Conservation (phyloP, 2,329 filamentous ascomycete species). For the Sclerotinia glacialis region DNA sequence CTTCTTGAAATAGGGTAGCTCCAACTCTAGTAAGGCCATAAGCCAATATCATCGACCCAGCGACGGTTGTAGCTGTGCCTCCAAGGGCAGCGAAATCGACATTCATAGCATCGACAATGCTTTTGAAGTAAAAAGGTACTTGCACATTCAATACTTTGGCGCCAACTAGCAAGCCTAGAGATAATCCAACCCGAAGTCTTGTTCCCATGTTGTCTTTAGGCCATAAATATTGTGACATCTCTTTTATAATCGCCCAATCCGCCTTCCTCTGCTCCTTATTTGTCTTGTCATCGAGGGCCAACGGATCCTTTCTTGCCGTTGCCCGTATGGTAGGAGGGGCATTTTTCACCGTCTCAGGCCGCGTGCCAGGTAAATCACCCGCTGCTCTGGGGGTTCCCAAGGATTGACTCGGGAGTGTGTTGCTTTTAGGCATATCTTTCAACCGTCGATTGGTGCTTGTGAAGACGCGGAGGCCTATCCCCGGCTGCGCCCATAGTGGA, state of each 20-base stretch:
- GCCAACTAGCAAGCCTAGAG: slow-evolving; percentile 78
- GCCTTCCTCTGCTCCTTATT: slow-evolving; percentile 90
- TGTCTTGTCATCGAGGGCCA: slow-evolving; percentile 64
- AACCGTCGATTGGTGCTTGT: slow-evolving; percentile 32
- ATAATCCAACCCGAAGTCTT: slow-evolving; percentile 78
- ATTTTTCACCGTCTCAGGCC: slow-evolving; percentile 32
- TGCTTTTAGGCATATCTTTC: slow-evolving; percentile 31
- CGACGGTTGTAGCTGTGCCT: slow-evolving; percentile 85
- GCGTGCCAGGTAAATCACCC: slow-evolving; percentile 30
- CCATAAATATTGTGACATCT: slow-evolving; percentile 96
- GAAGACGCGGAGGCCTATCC: slow-evolving; percentile 35
- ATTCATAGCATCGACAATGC: slow-evolving; percentile 96
- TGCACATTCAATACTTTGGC: slow-evolving; percentile 97
- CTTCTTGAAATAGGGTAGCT: slow-evolving; percentile 84
- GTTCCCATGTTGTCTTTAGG: slow-evolving; percentile 83
- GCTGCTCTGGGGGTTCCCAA: slow-evolving; percentile 28
- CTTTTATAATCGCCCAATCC: slow-evolving; percentile 97
- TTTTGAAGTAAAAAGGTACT: slow-evolving; percentile 99
- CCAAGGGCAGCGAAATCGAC: slow-evolving; percentile 82
- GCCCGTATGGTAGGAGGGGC: slow-evolving; percentile 26
- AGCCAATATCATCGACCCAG: slow-evolving; percentile 88
- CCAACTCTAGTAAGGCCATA: slow-evolving; percentile 88
- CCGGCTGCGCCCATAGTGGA: slow-evolving; percentile 30
- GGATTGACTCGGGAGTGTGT: slow-evolving; percentile 28
- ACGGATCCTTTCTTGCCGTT: slow-evolving; percentile 47